phyloP scores from a whole-genome alignment of 2,329 filamentous ascomycete genomes.

The Albifimbria verrucaria region DNA sequence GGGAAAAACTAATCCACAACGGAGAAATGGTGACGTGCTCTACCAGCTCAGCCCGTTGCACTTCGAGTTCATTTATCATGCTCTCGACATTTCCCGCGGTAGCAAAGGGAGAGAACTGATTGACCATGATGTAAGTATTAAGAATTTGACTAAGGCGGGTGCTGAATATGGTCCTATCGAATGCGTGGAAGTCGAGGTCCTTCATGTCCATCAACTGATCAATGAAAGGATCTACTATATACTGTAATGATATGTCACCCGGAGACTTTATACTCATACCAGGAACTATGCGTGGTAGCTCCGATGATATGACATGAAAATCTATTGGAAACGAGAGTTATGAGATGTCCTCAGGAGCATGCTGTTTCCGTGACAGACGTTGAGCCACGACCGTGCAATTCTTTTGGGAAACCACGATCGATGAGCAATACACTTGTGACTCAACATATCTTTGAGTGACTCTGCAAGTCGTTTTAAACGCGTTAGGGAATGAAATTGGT shows the following conservation, averaged over 20 bases:
- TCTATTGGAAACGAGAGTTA: not conserved
- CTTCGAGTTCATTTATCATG: not conserved
- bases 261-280: not conserved
- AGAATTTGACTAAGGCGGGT: not conserved
- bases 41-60: not conserved
- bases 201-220: not conserved
- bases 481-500: not conserved
- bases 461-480: not conserved
- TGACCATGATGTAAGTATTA: not conserved
- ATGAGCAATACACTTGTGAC: not conserved
- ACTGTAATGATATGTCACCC: not conserved
- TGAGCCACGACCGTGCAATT: not conserved
- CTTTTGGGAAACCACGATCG: not conserved
- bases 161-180: not conserved
- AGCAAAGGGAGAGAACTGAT: not conserved
- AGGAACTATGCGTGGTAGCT: not conserved
- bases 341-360: not conserved
- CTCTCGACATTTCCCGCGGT: not conserved
- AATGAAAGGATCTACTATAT: not conserved
- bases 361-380: not conserved
- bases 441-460: not conserved
- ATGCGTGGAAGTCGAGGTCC: not conserved
- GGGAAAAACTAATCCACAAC: not conserved
- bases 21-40: not conserved
- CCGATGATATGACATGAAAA: not conserved